Conservation (phyloP, 225 moss, liverwort and hornwort genomes). For the Straminergon stramineum region DNA sequence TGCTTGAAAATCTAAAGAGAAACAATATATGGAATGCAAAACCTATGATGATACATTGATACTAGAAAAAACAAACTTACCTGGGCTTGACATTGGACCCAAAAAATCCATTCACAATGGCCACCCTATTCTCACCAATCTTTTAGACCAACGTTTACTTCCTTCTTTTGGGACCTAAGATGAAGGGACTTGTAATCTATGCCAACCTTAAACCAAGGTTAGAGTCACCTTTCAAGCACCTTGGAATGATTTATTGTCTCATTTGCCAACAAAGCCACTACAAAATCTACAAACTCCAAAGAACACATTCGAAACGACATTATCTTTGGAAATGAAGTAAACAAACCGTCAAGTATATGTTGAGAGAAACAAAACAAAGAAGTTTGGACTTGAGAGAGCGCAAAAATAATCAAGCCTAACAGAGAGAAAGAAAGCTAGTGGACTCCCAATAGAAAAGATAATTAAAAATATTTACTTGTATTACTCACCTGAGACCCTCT, state of each 20-base stretch:
- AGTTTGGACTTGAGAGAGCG: too few relatives aligned
- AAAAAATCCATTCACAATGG: rapidly evolving
- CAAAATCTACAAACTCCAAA: too few relatives aligned
- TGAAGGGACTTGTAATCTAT: rapidly evolving
- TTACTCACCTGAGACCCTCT: too few relatives aligned
- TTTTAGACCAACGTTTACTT: rapidly evolving
- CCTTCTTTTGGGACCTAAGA: neutral
- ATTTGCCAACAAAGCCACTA: too few relatives aligned
- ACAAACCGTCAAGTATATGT: too few relatives aligned
- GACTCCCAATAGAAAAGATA: too few relatives aligned
- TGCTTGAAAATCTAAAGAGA: neutral
- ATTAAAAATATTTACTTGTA: too few relatives aligned
- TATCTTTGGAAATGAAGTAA: too few relatives aligned
- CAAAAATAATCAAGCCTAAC: too few relatives aligned
- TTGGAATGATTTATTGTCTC: neutral
- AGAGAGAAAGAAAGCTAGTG: too few relatives aligned
- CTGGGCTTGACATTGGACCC: neutral
- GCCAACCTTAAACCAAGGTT: neutral
- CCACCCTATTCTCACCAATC: neutral
- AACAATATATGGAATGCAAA: neutral
- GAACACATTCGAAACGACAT: too few relatives aligned
- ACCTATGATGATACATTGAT: neutral
- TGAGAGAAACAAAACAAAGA: too few relatives aligned
- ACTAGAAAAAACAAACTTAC: neutral
- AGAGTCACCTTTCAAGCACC: neutral